Evolutionary conservation across 208 protist genomes (phyloP).

Genomic region (Leishmania martiniquensis): DNA sequence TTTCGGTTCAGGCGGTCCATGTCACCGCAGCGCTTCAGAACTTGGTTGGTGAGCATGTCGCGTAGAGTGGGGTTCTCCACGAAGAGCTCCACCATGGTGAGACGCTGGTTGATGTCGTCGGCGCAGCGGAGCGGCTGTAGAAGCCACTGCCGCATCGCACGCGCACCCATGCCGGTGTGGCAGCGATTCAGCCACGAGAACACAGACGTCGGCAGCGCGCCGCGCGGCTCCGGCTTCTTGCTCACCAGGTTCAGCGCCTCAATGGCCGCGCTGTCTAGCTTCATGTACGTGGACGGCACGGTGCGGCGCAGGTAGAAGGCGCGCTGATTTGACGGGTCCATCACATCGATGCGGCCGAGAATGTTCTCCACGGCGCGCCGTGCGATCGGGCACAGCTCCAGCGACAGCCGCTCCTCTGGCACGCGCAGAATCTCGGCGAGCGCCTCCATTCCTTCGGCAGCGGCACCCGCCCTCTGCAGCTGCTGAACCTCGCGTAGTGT

Average conservation of each 20-base stretch:
- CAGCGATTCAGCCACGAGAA: slow-evolving; percentile 97
- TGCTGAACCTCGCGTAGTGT: slow-evolving; percentile 43
- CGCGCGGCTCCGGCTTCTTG: slow-evolving; percentile 80
- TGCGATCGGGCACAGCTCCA: slow-evolving; percentile 52
- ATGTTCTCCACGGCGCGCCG: slow-evolving; percentile 68
- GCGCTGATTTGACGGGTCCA: slow-evolving; percentile 70
- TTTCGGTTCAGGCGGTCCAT: slow-evolving; percentile 94
- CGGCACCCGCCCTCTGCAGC: slow-evolving; percentile 24
- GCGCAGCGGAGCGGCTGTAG: slow-evolving; percentile 95
- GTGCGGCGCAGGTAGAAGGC: slow-evolving; percentile 83
- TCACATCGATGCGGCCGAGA: slow-evolving; percentile 61
- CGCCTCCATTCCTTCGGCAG: slow-evolving; percentile 32
- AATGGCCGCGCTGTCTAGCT: slow-evolving; percentile 93
- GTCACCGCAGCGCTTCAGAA: slow-evolving; percentile 93
- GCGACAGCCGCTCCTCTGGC: slow-evolving; percentile 67
- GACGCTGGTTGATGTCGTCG: slow-evolving; percentile 93
- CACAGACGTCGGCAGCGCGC: slow-evolving; percentile 75
- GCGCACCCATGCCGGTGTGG: slow-evolving; percentile 95
- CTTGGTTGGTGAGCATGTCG: slow-evolving; percentile 75
- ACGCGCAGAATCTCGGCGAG: slow-evolving; percentile 83
- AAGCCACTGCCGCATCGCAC: slow-evolving; percentile 97
- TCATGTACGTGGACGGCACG: slow-evolving; percentile 91
- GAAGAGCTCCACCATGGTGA: slow-evolving; percentile 95
- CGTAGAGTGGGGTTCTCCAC: slow-evolving; percentile 86
- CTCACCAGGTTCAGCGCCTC: slow-evolving; percentile 93